Evolutionary conservation across 1,284 basidiomycete species (phyloP).

Genomic region (Fistulinella cinereoalba): DNA sequence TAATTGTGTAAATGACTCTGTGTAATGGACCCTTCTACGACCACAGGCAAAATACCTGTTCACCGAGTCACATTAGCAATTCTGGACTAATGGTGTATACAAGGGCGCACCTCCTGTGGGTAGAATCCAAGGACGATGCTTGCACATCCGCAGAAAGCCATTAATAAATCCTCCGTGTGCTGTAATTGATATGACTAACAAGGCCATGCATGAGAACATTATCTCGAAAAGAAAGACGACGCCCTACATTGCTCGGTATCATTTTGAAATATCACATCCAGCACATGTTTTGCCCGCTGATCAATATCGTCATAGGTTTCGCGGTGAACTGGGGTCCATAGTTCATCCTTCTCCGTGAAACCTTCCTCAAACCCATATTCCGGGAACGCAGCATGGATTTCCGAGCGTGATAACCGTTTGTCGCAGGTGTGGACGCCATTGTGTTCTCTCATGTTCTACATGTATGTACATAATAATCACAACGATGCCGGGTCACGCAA

Average conservation of each 20-base stretch:
- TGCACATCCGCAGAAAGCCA: conserved; percentile 46
- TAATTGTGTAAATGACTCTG: conserved; percentile 5
- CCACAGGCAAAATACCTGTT: conserved; percentile 26
- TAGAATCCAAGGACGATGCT: conserved; percentile 44
- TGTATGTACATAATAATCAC: too few relatives aligned
- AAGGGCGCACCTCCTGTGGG: conserved; percentile 58
- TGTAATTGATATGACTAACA: conserved; percentile 59
- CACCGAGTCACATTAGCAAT: neutral
- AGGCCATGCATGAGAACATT: neutral
- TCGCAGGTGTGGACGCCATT: conserved; percentile 77
- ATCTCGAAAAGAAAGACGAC: neutral
- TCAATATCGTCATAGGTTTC: conserved; percentile 61
- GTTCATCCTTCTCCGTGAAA: conserved; percentile 69
- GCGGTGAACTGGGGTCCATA: conserved; percentile 65
- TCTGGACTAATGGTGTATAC: neutral
- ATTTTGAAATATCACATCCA: conserved; percentile 62
- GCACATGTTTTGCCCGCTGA: conserved; percentile 49
- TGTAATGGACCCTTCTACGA: conserved; percentile 17
- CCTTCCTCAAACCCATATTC: conserved; percentile 60
- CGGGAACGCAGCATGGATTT: conserved; percentile 58
- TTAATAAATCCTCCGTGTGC: conserved; percentile 61
- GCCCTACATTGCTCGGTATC: conserved; percentile 47
- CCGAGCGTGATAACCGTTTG: conserved; percentile 53
- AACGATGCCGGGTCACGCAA: too few relatives aligned
- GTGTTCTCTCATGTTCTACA: conserved; percentile 66